Conservation (phyloP, 1,284 basidiomycete genomes). For the Ustanciosporium gigantosporum region DNA sequence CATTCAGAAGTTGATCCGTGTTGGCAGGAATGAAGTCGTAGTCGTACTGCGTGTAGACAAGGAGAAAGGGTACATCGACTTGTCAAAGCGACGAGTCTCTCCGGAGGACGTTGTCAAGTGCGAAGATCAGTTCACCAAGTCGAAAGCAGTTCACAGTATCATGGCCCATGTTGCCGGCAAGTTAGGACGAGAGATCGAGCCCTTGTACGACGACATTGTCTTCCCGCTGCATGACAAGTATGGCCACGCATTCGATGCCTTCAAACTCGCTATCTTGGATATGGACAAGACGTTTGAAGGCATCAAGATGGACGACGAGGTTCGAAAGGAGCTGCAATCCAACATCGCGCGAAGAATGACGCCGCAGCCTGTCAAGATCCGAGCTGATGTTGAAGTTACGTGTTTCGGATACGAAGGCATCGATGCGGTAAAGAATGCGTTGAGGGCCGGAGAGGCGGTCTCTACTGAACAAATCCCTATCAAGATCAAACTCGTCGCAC, state of each 20-base stretch:
- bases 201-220: constrained; percentile 84
- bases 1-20: constrained; percentile 96
- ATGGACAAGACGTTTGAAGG: constrained; percentile 77
- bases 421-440: constrained; percentile 91
- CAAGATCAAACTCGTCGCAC: constrained; percentile 94
- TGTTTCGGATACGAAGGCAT: constrained; percentile 98
- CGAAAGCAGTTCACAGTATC: constrained; percentile 67
- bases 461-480: constrained; percentile 91
- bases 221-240: constrained; percentile 94
- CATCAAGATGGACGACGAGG: constrained; percentile 68
- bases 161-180: constrained; percentile 58
- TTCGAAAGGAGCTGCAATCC: constrained; percentile 72
- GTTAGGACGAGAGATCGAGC: constrained; percentile 67
- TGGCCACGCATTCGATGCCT: constrained; percentile 95
- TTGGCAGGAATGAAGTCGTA: constrained; percentile 97
- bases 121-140: constrained; percentile 98
- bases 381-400: constrained; percentile 95
- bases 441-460: constrained; percentile 81
- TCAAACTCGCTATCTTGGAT: constrained; percentile 87
- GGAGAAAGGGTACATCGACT: constrained; percentile 99
- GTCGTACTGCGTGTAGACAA: constrained; percentile 98
- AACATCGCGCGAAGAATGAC: constrained; percentile 94
- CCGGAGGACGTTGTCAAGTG: constrained; percentile 98
- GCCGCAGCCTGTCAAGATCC: constrained; percentile 97
- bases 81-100: constrained; percentile 98